Conservation (phyloP, 2,329 filamentous ascomycete species). For the Fusarium ramigenum region DNA sequence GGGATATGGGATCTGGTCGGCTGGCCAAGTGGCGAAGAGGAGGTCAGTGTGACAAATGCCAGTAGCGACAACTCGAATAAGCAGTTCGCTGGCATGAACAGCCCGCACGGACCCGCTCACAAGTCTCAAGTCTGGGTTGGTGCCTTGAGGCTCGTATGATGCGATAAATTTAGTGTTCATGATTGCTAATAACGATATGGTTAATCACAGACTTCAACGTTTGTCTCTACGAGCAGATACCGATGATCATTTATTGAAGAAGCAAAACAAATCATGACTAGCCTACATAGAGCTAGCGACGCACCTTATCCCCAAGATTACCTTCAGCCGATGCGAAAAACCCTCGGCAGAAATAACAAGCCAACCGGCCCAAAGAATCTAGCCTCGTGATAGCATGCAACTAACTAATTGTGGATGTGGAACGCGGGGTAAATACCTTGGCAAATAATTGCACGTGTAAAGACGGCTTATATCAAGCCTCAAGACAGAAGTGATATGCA, state of each 20-base stretch:
- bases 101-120: neutral
- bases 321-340: neutral
- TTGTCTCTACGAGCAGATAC: neutral
- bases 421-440: neutral
- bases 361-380: neutral
- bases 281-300: neutral
- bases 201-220: too few species aligned
- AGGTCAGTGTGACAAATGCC: constrained; percentile 1
- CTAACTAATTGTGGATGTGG: neutral
- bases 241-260: neutral
- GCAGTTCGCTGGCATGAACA: neutral
- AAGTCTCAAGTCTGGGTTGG: neutral
- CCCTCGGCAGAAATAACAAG: constrained; percentile 1
- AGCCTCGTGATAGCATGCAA: neutral
- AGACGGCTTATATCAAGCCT: neutral
- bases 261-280: neutral
- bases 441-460: neutral
- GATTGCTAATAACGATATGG: neutral
- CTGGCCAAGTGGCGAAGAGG: neutral
- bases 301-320: neutral
- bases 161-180: neutral
- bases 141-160: neutral
- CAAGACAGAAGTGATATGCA: neutral
- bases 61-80: neutral
- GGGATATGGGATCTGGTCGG: neutral